A percentile compares a stretch with the other conserved stretches of the same genome.
These are phyloP conservation scores for Paraurostyla sp. DNA, from an alignment of 73 alveolate genomes.

Conservation along the genomic window DNA sequence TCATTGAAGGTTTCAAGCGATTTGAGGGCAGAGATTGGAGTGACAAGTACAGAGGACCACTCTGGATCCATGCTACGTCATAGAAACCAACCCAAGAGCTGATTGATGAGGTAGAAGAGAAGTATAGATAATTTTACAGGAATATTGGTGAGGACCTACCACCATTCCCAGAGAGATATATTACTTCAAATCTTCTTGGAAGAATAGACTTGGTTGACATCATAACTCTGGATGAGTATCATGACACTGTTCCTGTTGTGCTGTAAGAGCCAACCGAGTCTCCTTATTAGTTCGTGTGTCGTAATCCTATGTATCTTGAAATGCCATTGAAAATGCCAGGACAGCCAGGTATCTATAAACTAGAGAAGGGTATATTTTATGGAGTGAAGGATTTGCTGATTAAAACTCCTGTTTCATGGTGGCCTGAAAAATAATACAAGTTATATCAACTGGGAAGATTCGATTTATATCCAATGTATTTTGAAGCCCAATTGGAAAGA, in stretches of 20 bases:
- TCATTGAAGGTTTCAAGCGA: constrained; percentile 81
- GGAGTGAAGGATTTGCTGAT: constrained; percentile 68
- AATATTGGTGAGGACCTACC: constrained; percentile 68
- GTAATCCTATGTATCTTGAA: constrained; percentile 84
- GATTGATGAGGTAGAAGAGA: constrained; percentile 71
- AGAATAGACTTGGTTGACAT: constrained; percentile 85
- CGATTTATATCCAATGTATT: constrained; percentile 35
- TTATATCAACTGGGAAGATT: constrained; percentile 40
- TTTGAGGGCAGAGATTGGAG: constrained; percentile 87
- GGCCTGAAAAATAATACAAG: constrained; percentile 73
- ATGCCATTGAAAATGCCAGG: constrained; percentile 86
- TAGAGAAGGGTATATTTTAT: constrained; percentile 60
- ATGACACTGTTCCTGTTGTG: constrained; percentile 62
- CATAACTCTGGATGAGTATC: constrained; percentile 76
- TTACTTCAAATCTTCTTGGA: constrained; percentile 85
- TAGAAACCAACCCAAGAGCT: constrained; percentile 73
- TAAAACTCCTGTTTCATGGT: constrained; percentile 70
- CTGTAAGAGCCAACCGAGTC: constrained; percentile 80
- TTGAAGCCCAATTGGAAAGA: neutral
- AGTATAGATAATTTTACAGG: constrained; percentile 69
- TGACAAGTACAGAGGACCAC: constrained; percentile 82
- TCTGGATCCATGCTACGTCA: constrained; percentile 90
- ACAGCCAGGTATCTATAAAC: constrained; percentile 58
- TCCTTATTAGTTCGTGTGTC: constrained; percentile 74
- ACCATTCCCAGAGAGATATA: constrained; percentile 83